Base-by-base conservation (phyloP, 305 asterid genomes). In the Caryopteris hybrid region DNA sequence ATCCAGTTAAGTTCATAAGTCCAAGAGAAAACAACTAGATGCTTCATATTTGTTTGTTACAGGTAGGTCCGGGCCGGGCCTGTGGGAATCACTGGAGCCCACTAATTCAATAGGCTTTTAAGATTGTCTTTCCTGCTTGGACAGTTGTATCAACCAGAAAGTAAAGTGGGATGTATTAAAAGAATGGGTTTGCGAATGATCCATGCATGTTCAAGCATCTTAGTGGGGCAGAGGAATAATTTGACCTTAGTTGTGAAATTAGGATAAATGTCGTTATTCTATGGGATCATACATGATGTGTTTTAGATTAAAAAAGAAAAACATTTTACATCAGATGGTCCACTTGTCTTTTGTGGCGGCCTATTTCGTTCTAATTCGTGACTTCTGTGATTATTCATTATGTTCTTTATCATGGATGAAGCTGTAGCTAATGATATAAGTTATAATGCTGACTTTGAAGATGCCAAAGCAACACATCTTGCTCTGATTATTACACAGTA, bases 161-260 rank as follows among this genome's bases (percentile, higher is more conserved):
- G 34, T 39, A 69, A 54, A 63, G 65, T 47, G 50, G 65, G 64
- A 8, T 54, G 20, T 17, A 46, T 21, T 13, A 21, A 54, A 54
- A 56, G 56, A 39, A 33, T 48, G 51, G 61, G 74, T 11, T 39
- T 55, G 20, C 46, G 68, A 57, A 72, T 45, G 59, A 76, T 74
- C 65, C 66, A 74, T 61, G 74, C 78, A 74, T 76, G 78, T 73
- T 66, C 69, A 64, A 60, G 69, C 80, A 75, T 77, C 78, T 73
- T 48, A 61, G 85, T 80, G 82, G 89, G 89, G 65, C 55, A 71
- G 74, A 58, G 48, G 68, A 65, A 61, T 77, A 67, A 43, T 67
- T 72, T 68, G 77, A 61, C 68, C 71, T 74, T 39, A 56, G 54
- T 63, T 58, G 57, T 54, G 22, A 16, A 47, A 54, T 56, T 67